Base-by-base conservation (phyloP, 768 basidiomycete species). In the Crucibulum laeve region DNA sequence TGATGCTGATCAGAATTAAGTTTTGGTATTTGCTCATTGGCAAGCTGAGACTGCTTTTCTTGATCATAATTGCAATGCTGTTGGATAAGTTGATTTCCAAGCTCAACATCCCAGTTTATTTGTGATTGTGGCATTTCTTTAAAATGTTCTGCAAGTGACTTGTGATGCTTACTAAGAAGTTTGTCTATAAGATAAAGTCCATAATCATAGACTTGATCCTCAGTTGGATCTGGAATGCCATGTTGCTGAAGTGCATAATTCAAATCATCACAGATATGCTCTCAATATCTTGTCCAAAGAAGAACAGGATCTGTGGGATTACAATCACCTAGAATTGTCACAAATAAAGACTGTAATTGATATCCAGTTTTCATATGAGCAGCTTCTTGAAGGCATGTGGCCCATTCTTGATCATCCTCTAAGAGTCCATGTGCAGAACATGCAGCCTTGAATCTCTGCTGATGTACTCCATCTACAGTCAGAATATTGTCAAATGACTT, bases 401-500 rank as follows among this genome's bases (percentile, higher is more conserved):
- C 28, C 69, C 69, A 73, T 50, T 76, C 74, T 0, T 57, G 51
- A 53, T 76, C 71, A 56, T 72, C 63, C 30, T 69, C 59, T 0
- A 69, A 43, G 0, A 71, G 50, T 0, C 69, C 68, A 2, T 55
- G 45, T 4, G 60, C 62, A 18, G 54, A 51, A 38, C 68, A 69
- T 13, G 67, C 69, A 4, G 51, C 59, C 15, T 54, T 46, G 34
- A 61, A 70, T 1, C 67, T 57, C 0, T 49, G 41, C 51, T 32
- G 52, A 50, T 4, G 25, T 2, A 40, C 28, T 0, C 49, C 52
- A 17, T 53, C 21, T 24, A 38, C 45, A 4, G 58, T 53, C 3
- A 45, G 41, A 1, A 56, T 38, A 23, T 57, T 51, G 2, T 42
- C 38, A 42, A 51, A 57, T 0, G 45, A 53, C 33, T 18, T 59